Conservation (phyloP, 257 asterid species). For the Solanum chilense region DNA sequence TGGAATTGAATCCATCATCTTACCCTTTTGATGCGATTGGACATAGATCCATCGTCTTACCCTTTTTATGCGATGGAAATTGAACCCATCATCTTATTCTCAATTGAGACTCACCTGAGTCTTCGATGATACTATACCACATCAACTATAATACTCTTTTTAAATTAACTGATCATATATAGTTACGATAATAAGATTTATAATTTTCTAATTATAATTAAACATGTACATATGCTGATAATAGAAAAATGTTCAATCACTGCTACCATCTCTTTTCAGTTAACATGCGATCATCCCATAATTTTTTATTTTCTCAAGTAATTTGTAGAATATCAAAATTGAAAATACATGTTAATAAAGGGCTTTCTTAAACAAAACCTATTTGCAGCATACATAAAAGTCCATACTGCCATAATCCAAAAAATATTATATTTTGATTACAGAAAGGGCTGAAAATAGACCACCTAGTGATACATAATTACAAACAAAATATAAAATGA, state of each 20-base stretch:
- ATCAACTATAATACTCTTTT: not conserved
- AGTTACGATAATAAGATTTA: too few relatives aligned
- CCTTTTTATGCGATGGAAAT: too few relatives aligned
- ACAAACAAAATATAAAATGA: not conserved
- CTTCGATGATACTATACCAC: not conserved
- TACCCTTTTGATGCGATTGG: too few relatives aligned
- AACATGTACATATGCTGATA: not conserved
- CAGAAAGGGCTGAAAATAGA: too few relatives aligned
- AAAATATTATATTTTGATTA: too few relatives aligned
- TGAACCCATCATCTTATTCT: not conserved
- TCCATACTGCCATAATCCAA: not conserved
- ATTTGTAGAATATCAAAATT: too few relatives aligned
- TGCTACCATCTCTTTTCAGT: not conserved
- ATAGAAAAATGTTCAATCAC: not conserved
- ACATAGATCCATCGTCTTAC: too few relatives aligned
- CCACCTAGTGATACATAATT: not conserved
- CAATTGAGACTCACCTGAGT: not conserved
- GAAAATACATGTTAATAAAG: not conserved
- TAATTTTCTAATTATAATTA: not conserved
- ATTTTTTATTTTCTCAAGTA: too few relatives aligned
- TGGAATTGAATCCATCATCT: too few relatives aligned
- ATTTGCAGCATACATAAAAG: not conserved
- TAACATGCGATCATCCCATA: too few relatives aligned
- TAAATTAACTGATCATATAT: too few relatives aligned
- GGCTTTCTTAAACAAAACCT: not conserved